Evolutionary conservation across 2,329 filamentous ascomycete genomes (phyloP).

Genomic region (Arthrinium puccinioides): DNA sequence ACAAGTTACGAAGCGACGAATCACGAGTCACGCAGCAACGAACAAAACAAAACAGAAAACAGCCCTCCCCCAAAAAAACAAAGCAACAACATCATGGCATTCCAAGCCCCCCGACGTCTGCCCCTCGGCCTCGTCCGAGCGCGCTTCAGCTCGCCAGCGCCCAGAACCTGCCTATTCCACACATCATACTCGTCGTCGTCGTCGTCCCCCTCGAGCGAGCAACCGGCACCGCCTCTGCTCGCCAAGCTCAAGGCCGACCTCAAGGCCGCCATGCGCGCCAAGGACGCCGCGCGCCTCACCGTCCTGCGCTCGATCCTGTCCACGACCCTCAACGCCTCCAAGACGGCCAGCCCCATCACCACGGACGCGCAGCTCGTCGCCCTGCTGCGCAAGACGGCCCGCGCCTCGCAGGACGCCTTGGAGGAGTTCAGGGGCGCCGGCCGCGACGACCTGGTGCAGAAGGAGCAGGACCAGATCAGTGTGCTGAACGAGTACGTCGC

Average conservation of each 20-base stretch:
- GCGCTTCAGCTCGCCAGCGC: conserved; percentile 7
- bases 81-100: conserved; percentile 13
- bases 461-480: conserved; percentile 58
- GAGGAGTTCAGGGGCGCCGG: conserved; percentile 58
- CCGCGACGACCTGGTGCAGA: conserved; percentile 61
- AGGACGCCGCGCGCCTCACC: conserved; percentile 56
- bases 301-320: conserved; percentile 64
- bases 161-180: conserved; percentile 7
- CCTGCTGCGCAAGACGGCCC: conserved; percentile 58
- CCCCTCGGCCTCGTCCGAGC: conserved; percentile 15
- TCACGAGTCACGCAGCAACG: too few species aligned
- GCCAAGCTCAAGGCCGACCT: conserved; percentile 52
- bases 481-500: conserved; percentile 61
- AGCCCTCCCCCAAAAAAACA: not conserved
- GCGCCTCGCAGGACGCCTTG: conserved; percentile 49
- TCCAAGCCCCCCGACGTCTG: conserved; percentile 15
- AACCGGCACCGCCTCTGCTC: conserved; percentile 38
- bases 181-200: conserved; percentile 18
- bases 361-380: conserved; percentile 64
- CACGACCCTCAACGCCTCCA: conserved; percentile 67
- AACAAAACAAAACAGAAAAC: not conserved
- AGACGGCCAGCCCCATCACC: conserved; percentile 61
- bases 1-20: too few species aligned
- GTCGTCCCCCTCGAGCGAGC: conserved; percentile 23
- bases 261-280: conserved; percentile 59